phyloP scores from a whole-genome alignment of 371 early-diverging fungal species.

The Saksenaea oblongispora region DNA sequence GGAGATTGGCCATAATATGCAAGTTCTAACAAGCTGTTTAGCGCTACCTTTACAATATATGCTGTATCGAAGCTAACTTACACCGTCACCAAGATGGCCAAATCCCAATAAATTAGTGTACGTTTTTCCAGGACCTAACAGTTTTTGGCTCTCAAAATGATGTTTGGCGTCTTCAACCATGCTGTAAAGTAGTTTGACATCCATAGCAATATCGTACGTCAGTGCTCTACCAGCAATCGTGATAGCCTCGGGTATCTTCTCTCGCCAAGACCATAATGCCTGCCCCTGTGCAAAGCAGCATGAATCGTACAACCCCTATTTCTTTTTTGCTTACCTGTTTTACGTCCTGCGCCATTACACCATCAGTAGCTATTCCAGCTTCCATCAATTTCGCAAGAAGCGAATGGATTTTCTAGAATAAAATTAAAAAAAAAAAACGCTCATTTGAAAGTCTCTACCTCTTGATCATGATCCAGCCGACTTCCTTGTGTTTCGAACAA shows the following conservation, averaged over 20 bases:
- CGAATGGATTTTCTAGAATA: conserved; percentile 54
- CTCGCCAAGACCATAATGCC: conserved; percentile 74
- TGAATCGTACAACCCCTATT: neutral
- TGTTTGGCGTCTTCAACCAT: conserved; percentile 60
- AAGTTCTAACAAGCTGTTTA: conserved; percentile 52
- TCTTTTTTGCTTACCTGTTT: conserved; percentile 28
- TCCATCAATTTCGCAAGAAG: conserved; percentile 61
- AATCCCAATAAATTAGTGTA: conserved; percentile 63
- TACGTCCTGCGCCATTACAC: conserved; percentile 77
- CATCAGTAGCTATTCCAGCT: conserved; percentile 61
- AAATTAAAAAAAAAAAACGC: neutral
- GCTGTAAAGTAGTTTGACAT: conserved; percentile 65
- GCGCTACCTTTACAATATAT: neutral
- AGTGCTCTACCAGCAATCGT: conserved; percentile 65
- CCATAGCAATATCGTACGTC: conserved; percentile 80
- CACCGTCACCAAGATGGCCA: conserved; percentile 74
- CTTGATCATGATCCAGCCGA: conserved; percentile 77
- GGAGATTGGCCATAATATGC: conserved; percentile 78
- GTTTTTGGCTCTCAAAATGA: conserved; percentile 46
- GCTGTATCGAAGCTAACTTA: conserved; percentile 7
- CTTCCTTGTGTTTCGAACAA: conserved; percentile 82
- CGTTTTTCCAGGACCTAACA: conserved; percentile 46
- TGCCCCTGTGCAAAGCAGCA: conserved; percentile 24
- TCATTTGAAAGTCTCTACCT: conserved; percentile 20
- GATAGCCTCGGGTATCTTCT: conserved; percentile 78